Conservation (phyloP, 179 eudicot species). For the Heliamphora pulchella region DNA sequence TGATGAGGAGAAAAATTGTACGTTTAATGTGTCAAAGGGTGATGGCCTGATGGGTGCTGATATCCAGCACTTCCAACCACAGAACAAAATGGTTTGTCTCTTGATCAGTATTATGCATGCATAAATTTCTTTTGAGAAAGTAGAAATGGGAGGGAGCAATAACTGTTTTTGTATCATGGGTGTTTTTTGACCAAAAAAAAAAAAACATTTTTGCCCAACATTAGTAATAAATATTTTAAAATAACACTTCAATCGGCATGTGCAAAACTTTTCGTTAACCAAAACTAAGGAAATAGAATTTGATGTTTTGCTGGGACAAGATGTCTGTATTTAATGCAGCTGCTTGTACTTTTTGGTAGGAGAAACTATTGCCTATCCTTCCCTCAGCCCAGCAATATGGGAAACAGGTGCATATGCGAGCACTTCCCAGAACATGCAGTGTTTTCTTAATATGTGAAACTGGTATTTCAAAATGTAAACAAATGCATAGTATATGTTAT, state of each 20-base stretch:
- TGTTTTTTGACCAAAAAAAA: not conserved
- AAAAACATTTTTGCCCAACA: not conserved
- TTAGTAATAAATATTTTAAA: not conserved
- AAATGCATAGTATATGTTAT: not conserved
- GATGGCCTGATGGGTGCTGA: not conserved
- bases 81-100: not conserved
- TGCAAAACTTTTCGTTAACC: not conserved
- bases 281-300: slow-evolving; percentile 5
- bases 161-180: not conserved
- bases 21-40: not conserved
- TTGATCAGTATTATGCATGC: not conserved
- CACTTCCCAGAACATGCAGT: not conserved
- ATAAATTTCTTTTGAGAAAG: not conserved
- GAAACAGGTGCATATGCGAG: not conserved
- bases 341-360: not conserved
- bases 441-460: not conserved
- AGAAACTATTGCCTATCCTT: not conserved
- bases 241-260: not conserved
- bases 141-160: not conserved
- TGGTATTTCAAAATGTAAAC: not conserved
- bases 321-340: not conserved
- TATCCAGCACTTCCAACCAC: not conserved
- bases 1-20: not conserved
- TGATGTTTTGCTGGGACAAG: not conserved
- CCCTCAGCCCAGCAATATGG: not conserved